phyloP scores from a whole-genome alignment of 1,284 basidiomycete species.

The Hypsizygus ulmarius region DNA sequence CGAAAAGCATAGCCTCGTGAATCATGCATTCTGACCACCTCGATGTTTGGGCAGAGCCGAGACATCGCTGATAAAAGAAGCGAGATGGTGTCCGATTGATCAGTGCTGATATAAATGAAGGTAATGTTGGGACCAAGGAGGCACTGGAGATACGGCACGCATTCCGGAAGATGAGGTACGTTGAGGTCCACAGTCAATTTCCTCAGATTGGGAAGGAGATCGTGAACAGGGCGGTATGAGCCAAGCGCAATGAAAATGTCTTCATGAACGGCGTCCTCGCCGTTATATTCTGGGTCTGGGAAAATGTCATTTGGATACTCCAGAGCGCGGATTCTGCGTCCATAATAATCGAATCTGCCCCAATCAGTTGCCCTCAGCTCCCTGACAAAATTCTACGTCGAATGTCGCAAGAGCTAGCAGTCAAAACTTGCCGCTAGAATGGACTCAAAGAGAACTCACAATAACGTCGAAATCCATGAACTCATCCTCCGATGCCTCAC shows the following conservation, averaged over 20 bases:
- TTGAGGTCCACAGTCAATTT: neutral
- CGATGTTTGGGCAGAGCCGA: too few relatives aligned
- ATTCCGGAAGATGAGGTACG: neutral
- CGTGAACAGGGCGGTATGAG: neutral
- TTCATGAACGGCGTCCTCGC: neutral
- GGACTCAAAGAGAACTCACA: too few relatives aligned
- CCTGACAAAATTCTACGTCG: too few relatives aligned
- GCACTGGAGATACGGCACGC: neutral
- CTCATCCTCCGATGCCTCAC: too few relatives aligned
- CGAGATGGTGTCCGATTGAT: too few relatives aligned
- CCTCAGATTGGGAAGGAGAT: slow-evolving; percentile 1
- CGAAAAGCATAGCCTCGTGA: too few relatives aligned
- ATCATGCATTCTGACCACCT: too few relatives aligned
- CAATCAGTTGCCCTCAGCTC: too few relatives aligned
- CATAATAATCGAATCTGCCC: slow-evolving; percentile 7
- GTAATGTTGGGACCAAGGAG: neutral
- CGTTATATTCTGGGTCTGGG: neutral
- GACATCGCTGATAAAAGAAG: too few relatives aligned
- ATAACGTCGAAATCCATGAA: too few relatives aligned
- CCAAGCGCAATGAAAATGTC: slow-evolving; percentile 1
- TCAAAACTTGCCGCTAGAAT: too few relatives aligned
- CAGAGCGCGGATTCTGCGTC: neutral
- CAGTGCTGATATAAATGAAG: neutral
- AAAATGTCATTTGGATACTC: neutral
- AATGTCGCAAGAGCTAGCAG: too few relatives aligned